Evolutionary conservation across 148 eudicot species (phyloP), one percentile per base, ranked within the genome.

Genomic region (Silene conica): DNA sequence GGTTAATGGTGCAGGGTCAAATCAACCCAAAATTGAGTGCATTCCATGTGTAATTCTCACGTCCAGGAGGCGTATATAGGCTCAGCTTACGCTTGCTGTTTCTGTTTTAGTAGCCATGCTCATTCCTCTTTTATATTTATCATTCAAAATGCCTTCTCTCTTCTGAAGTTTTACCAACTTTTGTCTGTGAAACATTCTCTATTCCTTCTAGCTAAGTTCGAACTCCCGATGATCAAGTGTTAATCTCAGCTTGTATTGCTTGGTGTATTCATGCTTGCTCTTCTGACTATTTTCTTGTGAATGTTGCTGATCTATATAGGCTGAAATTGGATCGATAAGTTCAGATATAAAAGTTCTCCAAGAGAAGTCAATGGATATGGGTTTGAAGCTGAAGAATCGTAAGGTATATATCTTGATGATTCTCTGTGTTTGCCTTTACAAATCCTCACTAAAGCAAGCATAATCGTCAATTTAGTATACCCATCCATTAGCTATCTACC

Each of bases 281-380:
- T 23, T 43, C 18, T 69, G 26, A 14, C 41, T 64, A 2, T 61
- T 38, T 69, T 23, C 28, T 26, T 58, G 63, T 25, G 10, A 64
- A 18, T 64, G 59, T 63, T 57, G 67, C 69, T 71, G 45, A 57
- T 67, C 6, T 67, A 73, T 60, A 43, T 76, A 95, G 98, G 86
- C 83, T 74, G 98, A 94, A 88, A 95, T 95, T 80, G 98, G 98
- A 77, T 95, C 97, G 59, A 92, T 95, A 77, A 92, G 98, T 82
- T 95, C 98, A 22, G 98, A 90, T 81, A 92, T 95, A 74, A 92
- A 92, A 88, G 88, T 95, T 76, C 97, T 95, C 74, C 98, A 92
- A 79, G 98, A 95, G 88, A 95, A 92, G 83, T 95, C 98, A 55
- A 89, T 95, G 97, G 97, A 91, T 70, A 91, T 94, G 97, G 98